Conservation (phyloP, 2,329 filamentous ascomycete species). For the Xylariomycetidae sp. region DNA sequence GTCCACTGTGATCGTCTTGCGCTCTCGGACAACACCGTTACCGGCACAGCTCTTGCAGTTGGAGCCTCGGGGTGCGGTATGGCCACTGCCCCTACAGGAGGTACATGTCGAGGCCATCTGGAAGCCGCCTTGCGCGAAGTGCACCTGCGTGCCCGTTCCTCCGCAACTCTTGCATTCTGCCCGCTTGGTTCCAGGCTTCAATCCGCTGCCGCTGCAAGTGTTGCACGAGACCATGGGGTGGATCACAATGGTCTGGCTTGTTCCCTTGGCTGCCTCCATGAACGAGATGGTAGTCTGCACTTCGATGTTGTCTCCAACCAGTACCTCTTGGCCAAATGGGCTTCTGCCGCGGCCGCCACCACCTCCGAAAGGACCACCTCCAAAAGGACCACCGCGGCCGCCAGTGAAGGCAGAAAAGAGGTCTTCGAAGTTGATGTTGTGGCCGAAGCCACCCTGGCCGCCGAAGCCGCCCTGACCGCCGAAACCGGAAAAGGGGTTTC, state of each 20-base stretch:
- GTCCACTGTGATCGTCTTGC: conserved; percentile 78
- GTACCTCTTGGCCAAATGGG: conserved; percentile 69
- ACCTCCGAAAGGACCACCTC: conserved; percentile 52
- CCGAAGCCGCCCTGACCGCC: conserved; percentile 37
- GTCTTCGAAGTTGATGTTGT: conserved; percentile 98
- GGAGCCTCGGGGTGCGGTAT: conserved; percentile 68
- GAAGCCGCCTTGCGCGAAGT: conserved; percentile 88
- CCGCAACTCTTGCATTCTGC: conserved; percentile 73
- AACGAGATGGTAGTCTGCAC: conserved; percentile 90
- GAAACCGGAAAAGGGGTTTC: conserved; percentile 43
- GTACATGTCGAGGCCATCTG: conserved; percentile 91
- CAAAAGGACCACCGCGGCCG: conserved; percentile 46
- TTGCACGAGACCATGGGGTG: conserved; percentile 75
- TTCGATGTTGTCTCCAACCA: conserved; percentile 95
- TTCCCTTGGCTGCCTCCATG: conserved; percentile 91
- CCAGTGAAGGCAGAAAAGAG: conserved; percentile 81
- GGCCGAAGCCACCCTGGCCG: conserved; percentile 65
- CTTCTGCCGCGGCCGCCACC: conserved; percentile 47
- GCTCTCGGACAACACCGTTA: conserved; percentile 76
- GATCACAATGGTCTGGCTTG: conserved; percentile 79
- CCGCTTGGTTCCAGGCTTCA: conserved; percentile 74
- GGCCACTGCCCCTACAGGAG: conserved; percentile 72
- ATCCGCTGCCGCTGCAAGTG: conserved; percentile 74
- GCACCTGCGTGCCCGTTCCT: conserved; percentile 79
- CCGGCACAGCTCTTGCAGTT: conserved; percentile 78